phyloP scores from a whole-genome alignment of 2,329 filamentous ascomycete genomes.

The Parascedosporium putredinis region DNA sequence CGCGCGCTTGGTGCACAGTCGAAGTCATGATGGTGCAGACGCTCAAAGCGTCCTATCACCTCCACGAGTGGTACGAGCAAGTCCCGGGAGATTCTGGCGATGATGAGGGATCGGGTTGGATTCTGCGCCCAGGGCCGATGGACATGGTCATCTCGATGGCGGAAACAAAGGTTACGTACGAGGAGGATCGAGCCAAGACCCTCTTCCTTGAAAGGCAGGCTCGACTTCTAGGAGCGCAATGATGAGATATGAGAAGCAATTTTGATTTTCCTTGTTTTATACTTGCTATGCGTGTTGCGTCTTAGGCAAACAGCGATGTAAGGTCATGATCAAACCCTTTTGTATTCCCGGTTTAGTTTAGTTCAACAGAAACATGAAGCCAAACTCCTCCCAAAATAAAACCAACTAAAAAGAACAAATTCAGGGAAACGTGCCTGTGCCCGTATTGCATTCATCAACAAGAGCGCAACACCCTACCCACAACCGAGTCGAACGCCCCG shows the following conservation, averaged over 20 bases:
- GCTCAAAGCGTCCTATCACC: slow-evolving; percentile 19
- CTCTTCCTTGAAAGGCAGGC: slow-evolving; percentile 18
- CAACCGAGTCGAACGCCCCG: slow-evolving; percentile 34
- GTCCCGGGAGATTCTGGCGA: not conserved
- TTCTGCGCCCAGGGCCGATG: slow-evolving; percentile 8
- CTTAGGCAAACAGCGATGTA: too few species aligned
- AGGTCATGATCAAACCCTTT: too few species aligned
- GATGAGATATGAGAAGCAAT: too few species aligned
- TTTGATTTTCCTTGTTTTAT: too few species aligned
- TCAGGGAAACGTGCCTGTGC: too few species aligned
- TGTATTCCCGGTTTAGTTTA: too few species aligned
- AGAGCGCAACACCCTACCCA: slow-evolving; percentile 26
- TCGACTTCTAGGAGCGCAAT: slow-evolving; percentile 14
- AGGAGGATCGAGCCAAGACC: slow-evolving; percentile 16
- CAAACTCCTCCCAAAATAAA: too few species aligned
- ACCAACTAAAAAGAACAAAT: too few species aligned
- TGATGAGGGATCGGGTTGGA: not conserved
- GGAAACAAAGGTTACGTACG: slow-evolving; percentile 13
- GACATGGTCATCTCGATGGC: slow-evolving; percentile 9
- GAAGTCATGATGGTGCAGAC: slow-evolving; percentile 23
- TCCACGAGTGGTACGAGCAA: slow-evolving; percentile 23
- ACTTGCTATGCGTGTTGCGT: too few species aligned
- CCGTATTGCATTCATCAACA: not conserved
- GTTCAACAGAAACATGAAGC: too few species aligned
- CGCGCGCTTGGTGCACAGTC: slow-evolving; percentile 27